These are phyloP conservation scores for Colletotrichum orchidophilum DNA, from an alignment of 2,329 filamentous ascomycete genomes.

Conservation along the genomic window DNA sequence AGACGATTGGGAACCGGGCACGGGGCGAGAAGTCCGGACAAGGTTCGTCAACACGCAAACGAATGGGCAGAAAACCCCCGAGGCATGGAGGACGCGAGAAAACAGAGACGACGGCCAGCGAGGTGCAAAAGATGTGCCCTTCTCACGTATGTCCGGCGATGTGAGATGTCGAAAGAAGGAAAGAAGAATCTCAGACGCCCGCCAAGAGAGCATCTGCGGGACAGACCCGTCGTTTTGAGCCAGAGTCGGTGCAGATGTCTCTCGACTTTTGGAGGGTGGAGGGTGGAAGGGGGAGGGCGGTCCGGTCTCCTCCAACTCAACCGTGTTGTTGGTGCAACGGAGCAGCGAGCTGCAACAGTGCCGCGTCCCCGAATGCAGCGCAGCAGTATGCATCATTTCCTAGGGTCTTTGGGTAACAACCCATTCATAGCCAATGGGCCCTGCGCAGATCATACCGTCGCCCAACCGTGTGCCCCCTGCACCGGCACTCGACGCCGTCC, in stretches of 20 bases:
- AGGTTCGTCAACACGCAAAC: neutral
- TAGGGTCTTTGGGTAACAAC: neutral
- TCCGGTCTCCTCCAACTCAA: neutral
- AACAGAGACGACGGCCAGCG: neutral
- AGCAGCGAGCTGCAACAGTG: neutral
- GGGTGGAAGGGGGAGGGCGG: too few relatives aligned
- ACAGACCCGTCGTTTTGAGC: slow-evolving; percentile 6
- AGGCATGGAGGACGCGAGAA: neutral
- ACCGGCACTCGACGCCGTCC: slow-evolving; percentile 6
- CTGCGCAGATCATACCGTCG: slow-evolving; percentile 20
- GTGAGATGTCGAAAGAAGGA: neutral
- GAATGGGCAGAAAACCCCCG: neutral
- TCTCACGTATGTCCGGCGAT: neutral
- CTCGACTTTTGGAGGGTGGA: slow-evolving; percentile 4
- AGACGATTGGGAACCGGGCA: neutral
- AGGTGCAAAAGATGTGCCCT: neutral
- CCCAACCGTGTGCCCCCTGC: slow-evolving; percentile 9
- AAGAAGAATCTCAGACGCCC: neutral
- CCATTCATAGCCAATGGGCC: slow-evolving; percentile 6
- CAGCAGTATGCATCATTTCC: neutral
- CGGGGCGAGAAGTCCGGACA: neutral
- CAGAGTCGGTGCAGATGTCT: neutral
- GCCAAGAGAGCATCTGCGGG: neutral
- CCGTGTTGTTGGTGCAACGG: neutral
- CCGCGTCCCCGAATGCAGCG: neutral